Evolutionary conservation across 2,329 filamentous ascomycete genomes (phyloP), one percentile per base, ranked within the genome.

Genomic region (Rhynchosporium graminicola): DNA sequence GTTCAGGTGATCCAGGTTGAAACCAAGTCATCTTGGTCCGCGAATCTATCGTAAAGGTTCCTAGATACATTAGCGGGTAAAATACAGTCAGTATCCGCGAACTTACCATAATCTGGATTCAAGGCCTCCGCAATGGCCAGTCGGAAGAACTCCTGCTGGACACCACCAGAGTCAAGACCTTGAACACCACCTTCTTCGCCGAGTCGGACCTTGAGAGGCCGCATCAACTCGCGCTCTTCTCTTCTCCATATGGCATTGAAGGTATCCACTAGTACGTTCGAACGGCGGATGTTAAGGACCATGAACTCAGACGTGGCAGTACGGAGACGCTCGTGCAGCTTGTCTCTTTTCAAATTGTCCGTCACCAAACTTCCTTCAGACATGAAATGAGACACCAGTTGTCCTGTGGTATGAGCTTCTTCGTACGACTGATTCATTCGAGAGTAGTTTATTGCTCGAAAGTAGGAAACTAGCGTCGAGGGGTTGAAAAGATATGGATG

Each of bases 121-220:
- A 98, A 82, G 3, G 90, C 90, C 71, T 96, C 88, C 0, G 86
- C 85, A 69, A 97, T 87, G 20, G 91, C 87, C 33, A 97, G 77
- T 15, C 92, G 87, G 77, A 99, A 98, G 74, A 97, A 98, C 67
- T 99, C 95, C 74, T 97, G 93, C 70, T 97, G 94, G 0, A 99
- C 93, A 66, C 95, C 95, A 48, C 95, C 95, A 55, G 94, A 92
- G 74, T 99, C 95, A 40, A 96, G 86, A 0, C 95, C 95, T 74
- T 96, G 88, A 75, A 98, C 95, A 36, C 92, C 91, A 59, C 82
- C 81, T 40, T 91, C 87, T 72, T 92, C 89, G 3, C 92, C 92
- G 62, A 98, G 84, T 57, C 91, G 88, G 8, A 99, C 88, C 71
- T 97, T 97, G 40, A 99, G 78, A 0, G 95, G 95, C 31, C 92